Conservation (phyloP, 2,329 filamentous ascomycete genomes). For the Ceratocystis cubensis region DNA sequence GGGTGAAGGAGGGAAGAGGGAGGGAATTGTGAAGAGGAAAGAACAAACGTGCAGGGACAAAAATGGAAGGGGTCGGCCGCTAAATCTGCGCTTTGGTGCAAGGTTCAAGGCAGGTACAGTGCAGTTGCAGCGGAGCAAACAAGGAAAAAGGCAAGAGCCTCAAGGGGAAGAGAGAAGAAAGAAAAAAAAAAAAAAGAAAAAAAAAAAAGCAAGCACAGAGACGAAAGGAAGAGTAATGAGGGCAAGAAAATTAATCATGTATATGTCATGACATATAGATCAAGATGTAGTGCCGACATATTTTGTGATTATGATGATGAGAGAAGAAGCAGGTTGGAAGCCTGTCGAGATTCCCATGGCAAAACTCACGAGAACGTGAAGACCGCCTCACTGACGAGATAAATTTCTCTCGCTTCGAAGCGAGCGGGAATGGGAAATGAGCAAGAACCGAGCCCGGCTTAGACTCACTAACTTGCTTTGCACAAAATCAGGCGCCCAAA, state of each 20-base stretch:
- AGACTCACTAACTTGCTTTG: background rate
- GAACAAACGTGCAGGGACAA: slow-evolving; percentile 6
- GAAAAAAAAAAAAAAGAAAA: background rate
- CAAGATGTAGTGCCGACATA: too few species aligned
- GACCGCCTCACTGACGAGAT: too few species aligned
- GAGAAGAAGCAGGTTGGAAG: too few species aligned
- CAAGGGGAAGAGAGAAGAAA: background rate
- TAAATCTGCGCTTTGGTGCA: slow-evolving; percentile 1
- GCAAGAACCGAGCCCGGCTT: background rate
- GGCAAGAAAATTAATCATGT: too few species aligned
- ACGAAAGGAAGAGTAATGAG: background rate
- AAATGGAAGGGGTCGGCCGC: slow-evolving; percentile 15
- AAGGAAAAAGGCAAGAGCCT: background rate
- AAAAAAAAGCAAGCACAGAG: background rate
- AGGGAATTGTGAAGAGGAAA: slow-evolving; percentile 7
- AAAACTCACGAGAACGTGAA: too few species aligned
- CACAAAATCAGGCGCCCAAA: background rate
- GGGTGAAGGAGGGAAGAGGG: slow-evolving; percentile 4
- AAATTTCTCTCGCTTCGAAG: background rate
- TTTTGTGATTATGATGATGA: too few species aligned
- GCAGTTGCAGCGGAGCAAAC: slow-evolving; percentile 6
- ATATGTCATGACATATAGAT: too few species aligned
- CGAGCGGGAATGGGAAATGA: slow-evolving; percentile 11
- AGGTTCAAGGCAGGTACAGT: slow-evolving; percentile 13
- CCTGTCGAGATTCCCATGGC: too few species aligned